A percentile compares a stretch with the other conserved stretches of the same genome.
These are phyloP conservation scores for Poterioochromonas sp. DNA, from an alignment of 352 stramenopile species.

Conservation along the genomic window DNA sequence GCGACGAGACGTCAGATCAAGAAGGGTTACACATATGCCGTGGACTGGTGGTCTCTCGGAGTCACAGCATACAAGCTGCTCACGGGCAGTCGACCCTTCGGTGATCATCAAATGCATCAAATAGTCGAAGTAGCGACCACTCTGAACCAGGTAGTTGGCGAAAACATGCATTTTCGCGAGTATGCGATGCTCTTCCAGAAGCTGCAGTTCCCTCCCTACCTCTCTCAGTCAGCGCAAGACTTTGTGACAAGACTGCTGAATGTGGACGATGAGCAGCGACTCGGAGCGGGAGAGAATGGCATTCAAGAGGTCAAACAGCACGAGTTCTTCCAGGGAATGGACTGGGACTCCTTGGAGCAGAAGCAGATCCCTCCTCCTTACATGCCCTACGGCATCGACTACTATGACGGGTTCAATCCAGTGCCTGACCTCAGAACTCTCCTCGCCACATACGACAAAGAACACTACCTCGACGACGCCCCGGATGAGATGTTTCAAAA, in stretches of 20 bases:
- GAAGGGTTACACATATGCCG: constrained; percentile 50
- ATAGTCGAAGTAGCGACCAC: not conserved
- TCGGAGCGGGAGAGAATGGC: constrained; percentile 61
- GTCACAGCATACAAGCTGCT: constrained; percentile 70
- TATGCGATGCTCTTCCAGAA: constrained; percentile 44
- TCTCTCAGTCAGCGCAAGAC: constrained; percentile 51
- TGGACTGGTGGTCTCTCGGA: constrained; percentile 49
- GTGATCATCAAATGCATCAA: not conserved
- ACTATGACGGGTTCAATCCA: not conserved
- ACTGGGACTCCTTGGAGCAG: constrained; percentile 73
- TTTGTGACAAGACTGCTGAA: constrained; percentile 67
- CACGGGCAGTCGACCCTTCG: constrained; percentile 64
- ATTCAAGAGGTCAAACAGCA: constrained; percentile 74
- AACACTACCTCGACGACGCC: not conserved
- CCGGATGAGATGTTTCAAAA: constrained; percentile 51
- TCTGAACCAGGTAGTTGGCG: not conserved
- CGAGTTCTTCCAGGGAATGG: constrained; percentile 66
- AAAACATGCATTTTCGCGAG: constrained; percentile 23
- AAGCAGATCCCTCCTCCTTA: constrained; percentile 65
- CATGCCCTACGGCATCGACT: constrained; percentile 46
- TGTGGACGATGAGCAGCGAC: constrained; percentile 56
- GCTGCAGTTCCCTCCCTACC: constrained; percentile 44
- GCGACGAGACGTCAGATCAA: not conserved
- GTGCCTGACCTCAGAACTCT: not conserved
- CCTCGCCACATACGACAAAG: not conserved